Evolutionary conservation across 495 filamentous ascomycete species (phyloP).

Genomic region (Penicillium subrubescens): DNA sequence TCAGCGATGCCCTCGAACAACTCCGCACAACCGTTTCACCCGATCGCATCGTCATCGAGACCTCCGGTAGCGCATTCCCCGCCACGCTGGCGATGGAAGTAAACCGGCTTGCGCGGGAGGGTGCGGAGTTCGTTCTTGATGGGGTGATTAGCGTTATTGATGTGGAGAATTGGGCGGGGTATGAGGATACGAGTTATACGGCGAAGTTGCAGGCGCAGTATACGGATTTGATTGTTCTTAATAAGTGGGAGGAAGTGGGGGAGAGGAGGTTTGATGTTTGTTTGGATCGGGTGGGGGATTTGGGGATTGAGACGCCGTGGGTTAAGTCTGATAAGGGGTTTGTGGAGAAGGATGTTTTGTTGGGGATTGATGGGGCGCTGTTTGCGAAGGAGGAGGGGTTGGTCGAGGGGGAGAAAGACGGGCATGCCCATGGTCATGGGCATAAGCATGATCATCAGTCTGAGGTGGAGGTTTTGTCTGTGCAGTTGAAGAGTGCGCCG

Average conservation of each 20-base stretch:
- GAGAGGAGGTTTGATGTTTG: constrained; percentile 79
- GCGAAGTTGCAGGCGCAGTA: constrained; percentile 85
- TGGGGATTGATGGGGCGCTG: constrained; percentile 84
- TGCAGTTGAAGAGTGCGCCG: constrained; percentile 57
- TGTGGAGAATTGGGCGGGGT: constrained; percentile 96
- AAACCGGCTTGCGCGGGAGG: constrained; percentile 67
- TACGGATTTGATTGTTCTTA: constrained; percentile 91
- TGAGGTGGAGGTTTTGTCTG: constrained; percentile 87
- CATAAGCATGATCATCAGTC: constrained; percentile 61
- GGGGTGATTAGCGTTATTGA: constrained; percentile 93
- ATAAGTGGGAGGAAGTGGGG: constrained; percentile 84
- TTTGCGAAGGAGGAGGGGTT: constrained; percentile 53
- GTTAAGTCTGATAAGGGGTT: constrained; percentile 78
- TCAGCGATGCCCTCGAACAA: constrained; percentile 75
- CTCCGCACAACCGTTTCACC: constrained; percentile 62
- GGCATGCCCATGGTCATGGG: constrained; percentile 18
- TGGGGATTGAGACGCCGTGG: constrained; percentile 78
- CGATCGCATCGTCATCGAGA: constrained; percentile 92
- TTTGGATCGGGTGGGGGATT: constrained; percentile 80
- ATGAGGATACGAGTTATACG: constrained; percentile 87
- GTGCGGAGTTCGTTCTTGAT: constrained; percentile 71
- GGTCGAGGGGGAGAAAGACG: constrained; percentile 15
- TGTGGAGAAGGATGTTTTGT: constrained; percentile 73
- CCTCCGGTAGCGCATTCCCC: constrained; percentile 82
- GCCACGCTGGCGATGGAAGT: constrained; percentile 92